Base-by-base conservation (phyloP, 2,329 filamentous ascomycete species). In the Zymoseptoria ardabiliae region DNA sequence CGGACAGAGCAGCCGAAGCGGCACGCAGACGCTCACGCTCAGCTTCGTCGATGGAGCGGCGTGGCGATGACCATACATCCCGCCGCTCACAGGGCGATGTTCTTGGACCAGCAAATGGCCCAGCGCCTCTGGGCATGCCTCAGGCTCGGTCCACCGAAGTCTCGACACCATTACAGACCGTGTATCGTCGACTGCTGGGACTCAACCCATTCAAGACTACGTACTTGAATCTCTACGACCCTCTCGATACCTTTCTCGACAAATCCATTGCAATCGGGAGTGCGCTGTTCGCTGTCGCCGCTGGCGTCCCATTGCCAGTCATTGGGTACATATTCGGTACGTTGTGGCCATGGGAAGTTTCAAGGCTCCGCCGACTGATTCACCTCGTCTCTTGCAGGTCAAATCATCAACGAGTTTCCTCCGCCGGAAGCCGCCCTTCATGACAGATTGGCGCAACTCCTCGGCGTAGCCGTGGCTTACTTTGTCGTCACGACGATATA, bases 371-470 rank as follows among this genome's bases (percentile, higher is more conserved):
- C 35, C n/a, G 3, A 45, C 17, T 17, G 35, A 17, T n/a, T 5
- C 13, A 45, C 6, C 13, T 45, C 13, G 35, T n/a, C 13, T 3
- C 11, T 17, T 28, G 51, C 51, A 53, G 77, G 77, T 41, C 73
- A 77, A 56, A 77, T 81, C 57, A 80, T 81, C 69, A 77, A 79
- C 61, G 70, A 73, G 22, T 82, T 82, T 57, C 80, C 79, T 41
- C 80, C 79, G 1, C 63, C 71, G 30, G 74, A 78, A 63, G 69
- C 77, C 56, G 76, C 77, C 54, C 69, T 81, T 2, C 68, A 67
- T 17, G 66, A 65, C 3, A 68, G 76, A n/a, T 68, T 81, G 3
- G 69, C 66, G 7, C 73, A 79, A 61, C 73, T 81, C 7, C 72
- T 79, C 58, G 72, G 72, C 5, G 73, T 78, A 56, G 78, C 78